Base-by-base conservation (phyloP, 768 basidiomycete genomes). In the Amanita polypyramis region DNA sequence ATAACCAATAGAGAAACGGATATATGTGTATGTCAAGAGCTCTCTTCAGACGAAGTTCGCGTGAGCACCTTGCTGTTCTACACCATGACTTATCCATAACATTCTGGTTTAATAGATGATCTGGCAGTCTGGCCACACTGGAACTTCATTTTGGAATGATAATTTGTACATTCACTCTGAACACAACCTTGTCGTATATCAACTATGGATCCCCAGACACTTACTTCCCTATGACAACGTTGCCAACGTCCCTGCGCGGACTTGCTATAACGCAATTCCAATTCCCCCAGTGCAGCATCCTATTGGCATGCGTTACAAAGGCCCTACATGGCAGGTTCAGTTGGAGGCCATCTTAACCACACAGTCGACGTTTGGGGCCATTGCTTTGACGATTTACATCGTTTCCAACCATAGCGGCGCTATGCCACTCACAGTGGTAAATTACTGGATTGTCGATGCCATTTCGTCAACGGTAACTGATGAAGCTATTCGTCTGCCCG, bases 61-160 rank as follows among this genome's bases (percentile, higher is more conserved):
- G 40, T 49, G 27, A 21, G 47, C 29, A 7, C 8, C 32, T 12
- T 14, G 40, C 4, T 23, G 15, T 17, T 17, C 15, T 5, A 43
- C 14, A 4, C 37, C 43, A 34, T n/a, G 11, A 21, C 8, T 15
- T 21, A 30, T 3, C 40, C 30, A 47, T 17, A 40, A 9, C 8
- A 8, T 27, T 12, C 21, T 44, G 35, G 15, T 9, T 7, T 43
- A 6, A 15, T 30, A 57, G 57, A 43, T 44, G 12, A 34, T 51
- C 14, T 38, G 50, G 20, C 19, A 43, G 35, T 32, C 38, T 10
- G 55, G 47, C 5, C 53, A 58, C 6, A 57, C 59, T 15, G 62
- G 58, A 11, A 58, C 60, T 33, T 55, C 58, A 2, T 52, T 49
- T 33, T 49, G 47, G 47, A 42, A 42, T 14, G 47, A 23, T 9